phyloP scores from a whole-genome alignment of 2,329 filamentous ascomycete genomes.

The Ilyonectria robusta region DNA sequence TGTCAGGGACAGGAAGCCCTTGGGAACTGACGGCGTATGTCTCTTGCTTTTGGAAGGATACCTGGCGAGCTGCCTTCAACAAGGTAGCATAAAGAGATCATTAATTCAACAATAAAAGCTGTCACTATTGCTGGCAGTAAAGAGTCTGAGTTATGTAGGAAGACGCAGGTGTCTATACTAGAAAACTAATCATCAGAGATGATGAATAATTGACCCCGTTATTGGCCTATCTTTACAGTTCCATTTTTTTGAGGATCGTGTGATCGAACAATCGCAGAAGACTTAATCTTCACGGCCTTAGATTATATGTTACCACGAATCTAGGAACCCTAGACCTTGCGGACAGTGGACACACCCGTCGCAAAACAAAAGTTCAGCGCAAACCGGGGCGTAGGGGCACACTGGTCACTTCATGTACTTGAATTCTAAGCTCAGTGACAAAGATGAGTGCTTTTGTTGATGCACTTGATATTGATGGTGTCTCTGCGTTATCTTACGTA shows the following conservation, averaged over 20 bases:
- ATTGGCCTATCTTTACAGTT: background rate
- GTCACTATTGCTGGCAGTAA: background rate
- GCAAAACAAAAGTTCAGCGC: background rate
- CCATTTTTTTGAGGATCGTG: background rate
- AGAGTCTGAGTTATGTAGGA: background rate
- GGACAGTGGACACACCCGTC: background rate
- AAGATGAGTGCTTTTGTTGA: background rate
- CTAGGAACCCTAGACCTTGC: background rate
- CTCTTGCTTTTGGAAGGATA: no score
- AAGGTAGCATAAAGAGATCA: background rate
- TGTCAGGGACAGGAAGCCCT: background rate
- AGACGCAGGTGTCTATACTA: background rate
- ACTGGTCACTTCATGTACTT: background rate
- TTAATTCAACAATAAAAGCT: background rate
- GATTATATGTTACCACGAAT: background rate
- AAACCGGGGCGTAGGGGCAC: background rate
- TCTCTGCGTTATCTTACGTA: no score
- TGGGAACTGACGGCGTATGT: background rate
- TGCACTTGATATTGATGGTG: background rate
- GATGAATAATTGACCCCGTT: background rate
- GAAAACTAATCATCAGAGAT: background rate
- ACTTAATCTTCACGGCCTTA: background rate
- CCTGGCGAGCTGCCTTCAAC: no score
- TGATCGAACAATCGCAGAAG: background rate
- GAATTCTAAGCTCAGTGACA: background rate